Percentiles rank a stretch among this genome's conserved stretches.
Evolutionary conservation across 2,329 filamentous ascomycete species (phyloP).

Genomic region (Akanthomyces dipterigenus): DNA sequence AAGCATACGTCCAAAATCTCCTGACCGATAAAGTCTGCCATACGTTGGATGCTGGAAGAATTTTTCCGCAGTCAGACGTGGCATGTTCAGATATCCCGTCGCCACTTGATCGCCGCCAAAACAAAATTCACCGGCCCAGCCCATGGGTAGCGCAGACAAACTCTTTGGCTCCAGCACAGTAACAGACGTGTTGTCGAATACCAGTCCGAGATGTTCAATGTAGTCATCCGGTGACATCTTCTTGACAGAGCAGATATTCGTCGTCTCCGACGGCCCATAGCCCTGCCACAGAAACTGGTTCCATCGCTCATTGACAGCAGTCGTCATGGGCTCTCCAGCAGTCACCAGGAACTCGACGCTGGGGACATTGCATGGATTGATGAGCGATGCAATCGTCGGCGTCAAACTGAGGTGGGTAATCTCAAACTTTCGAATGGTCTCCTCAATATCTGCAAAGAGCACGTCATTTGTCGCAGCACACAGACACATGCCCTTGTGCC

Average conservation of each 20-base stretch:
- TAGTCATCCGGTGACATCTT: slow-evolving; percentile 50
- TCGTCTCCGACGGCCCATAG: slow-evolving; percentile 80
- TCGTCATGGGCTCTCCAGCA: slow-evolving; percentile 73
- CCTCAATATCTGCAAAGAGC: slow-evolving; percentile 66
- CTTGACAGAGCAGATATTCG: slow-evolving; percentile 78
- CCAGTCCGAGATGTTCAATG: slow-evolving; percentile 69
- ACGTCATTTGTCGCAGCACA: slow-evolving; percentile 70
- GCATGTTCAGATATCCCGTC: slow-evolving; percentile 63
- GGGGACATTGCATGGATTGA: slow-evolving; percentile 62
- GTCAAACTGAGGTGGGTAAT: slow-evolving; percentile 82
- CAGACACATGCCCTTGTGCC: slow-evolving; percentile 70
- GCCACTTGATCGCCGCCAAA: slow-evolving; percentile 81
- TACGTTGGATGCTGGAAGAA: slow-evolving; percentile 62
- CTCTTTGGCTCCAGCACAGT: slow-evolving; percentile 49
- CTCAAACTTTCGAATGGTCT: slow-evolving; percentile 52
- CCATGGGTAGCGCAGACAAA: slow-evolving; percentile 54
- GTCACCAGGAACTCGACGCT: slow-evolving; percentile 69
- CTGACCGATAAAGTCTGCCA: slow-evolving; percentile 73
- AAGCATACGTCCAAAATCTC: slow-evolving; percentile 75
- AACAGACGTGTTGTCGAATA: slow-evolving; percentile 68
- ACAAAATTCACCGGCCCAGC: slow-evolving; percentile 74
- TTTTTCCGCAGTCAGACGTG: slow-evolving; percentile 54
- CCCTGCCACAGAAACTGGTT: slow-evolving; percentile 64
- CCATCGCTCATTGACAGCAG: slow-evolving; percentile 65
- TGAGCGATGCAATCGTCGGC: slow-evolving; percentile 73